Evolutionary conservation across 2,329 filamentous ascomycete species (phyloP).

Genomic region (Aspergillus quadrilineatus): DNA sequence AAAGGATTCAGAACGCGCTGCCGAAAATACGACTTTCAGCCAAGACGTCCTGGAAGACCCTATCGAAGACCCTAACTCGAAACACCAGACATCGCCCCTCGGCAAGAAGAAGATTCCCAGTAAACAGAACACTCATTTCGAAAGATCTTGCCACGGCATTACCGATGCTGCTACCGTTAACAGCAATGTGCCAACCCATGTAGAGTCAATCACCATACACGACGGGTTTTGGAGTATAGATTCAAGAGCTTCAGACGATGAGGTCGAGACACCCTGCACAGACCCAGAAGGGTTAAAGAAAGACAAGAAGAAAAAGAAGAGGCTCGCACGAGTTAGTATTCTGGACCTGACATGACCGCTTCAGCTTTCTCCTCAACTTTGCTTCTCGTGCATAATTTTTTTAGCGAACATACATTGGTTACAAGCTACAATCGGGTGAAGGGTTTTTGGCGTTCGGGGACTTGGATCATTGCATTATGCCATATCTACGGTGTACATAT

Average conservation of each 20-base stretch:
- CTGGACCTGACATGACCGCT: conserved; percentile 28
- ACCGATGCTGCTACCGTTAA: neutral
- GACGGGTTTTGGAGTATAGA: conserved; percentile 16
- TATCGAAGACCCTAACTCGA: neutral
- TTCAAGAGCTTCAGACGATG: conserved; percentile 8
- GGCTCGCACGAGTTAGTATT: conserved; percentile 35
- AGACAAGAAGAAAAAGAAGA: conserved; percentile 27
- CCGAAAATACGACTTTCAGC: neutral
- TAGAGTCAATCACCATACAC: conserved; percentile 16
- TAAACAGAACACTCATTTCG: neutral
- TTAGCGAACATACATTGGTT: neutral
- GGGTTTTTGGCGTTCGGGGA: neutral
- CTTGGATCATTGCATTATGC: neutral
- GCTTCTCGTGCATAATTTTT: neutral
- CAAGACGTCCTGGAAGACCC: neutral
- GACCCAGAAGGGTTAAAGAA: neutral
- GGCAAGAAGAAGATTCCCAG: neutral
- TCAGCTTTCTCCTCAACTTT: neutral
- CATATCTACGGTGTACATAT: neutral
- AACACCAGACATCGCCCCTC: neutral
- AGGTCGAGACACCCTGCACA: neutral
- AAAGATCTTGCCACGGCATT: neutral
- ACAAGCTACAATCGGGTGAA: neutral
- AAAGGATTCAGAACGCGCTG: neutral
- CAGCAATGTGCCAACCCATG: conserved; percentile 6